Percentiles rank a stretch among this genome's conserved stretches.
phyloP scores from a whole-genome alignment of 768 basidiomycete species.

The Panus rudis region DNA sequence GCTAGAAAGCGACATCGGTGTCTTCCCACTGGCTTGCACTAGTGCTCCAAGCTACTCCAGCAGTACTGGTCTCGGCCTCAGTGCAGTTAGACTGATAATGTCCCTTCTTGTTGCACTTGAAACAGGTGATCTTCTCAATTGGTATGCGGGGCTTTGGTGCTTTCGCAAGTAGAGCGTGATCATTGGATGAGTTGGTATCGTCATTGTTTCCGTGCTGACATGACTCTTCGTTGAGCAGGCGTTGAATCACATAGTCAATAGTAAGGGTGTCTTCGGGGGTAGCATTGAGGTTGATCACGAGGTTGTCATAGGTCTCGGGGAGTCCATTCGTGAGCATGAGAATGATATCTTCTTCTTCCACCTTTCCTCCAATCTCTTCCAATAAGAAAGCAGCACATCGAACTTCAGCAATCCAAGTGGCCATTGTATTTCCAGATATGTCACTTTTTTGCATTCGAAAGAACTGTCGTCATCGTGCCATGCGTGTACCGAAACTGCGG shows the following conservation, averaged over 20 bases:
- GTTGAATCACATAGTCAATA: not conserved
- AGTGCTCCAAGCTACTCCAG: not conserved
- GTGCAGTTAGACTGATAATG: not conserved
- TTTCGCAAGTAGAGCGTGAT: not conserved
- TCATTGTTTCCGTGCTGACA: not conserved
- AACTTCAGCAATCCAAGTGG: constrained; percentile 22
- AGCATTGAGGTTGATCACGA: constrained; percentile 26
- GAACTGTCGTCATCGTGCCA: constrained; percentile 17
- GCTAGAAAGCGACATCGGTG: not conserved
- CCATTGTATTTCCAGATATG: constrained; percentile 16
- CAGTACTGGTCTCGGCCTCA: not conserved
- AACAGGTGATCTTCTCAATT: not conserved
- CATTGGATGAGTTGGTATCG: not conserved
- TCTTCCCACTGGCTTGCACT: not conserved
- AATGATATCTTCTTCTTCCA: constrained; percentile 23
- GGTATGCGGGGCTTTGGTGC: not conserved
- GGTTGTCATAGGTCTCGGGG: constrained; percentile 18
- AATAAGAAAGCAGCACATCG: constrained; percentile 13
- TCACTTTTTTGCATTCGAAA: constrained; percentile 14
- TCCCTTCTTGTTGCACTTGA: not conserved
- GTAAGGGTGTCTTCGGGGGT: not conserved
- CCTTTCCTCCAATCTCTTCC: constrained; percentile 12
- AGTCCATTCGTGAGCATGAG: constrained; percentile 22
- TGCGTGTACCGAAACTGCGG: constrained; percentile 20
- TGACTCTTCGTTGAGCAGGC: not conserved